Percentiles rank a stretch among this genome's conserved stretches.
These are phyloP conservation scores for Piloderma croceum DNA, from an alignment of 768 basidiomycete species.

Conservation along the genomic window DNA sequence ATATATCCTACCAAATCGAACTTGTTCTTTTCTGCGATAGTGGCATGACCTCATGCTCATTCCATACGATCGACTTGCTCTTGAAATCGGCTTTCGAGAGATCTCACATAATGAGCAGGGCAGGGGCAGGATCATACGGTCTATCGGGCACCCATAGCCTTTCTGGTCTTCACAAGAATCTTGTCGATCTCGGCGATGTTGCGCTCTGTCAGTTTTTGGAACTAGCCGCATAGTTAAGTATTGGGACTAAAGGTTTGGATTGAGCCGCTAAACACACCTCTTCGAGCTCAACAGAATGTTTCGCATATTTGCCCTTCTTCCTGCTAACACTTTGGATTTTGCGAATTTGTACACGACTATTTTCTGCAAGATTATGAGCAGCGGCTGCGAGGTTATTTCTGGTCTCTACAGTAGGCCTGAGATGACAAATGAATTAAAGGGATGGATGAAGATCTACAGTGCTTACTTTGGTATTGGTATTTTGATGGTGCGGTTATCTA, in stretches of 20 bases:
- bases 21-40: too few relatives aligned
- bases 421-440: slow-evolving; percentile 1
- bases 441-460: neutral
- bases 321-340: slow-evolving; percentile 61
- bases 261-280: slow-evolving; percentile 43
- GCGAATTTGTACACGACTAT: slow-evolving; percentile 68
- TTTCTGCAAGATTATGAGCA: slow-evolving; percentile 65
- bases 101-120: too few relatives aligned
- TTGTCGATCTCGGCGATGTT: slow-evolving; percentile 63
- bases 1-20: too few relatives aligned
- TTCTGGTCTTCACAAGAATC: slow-evolving; percentile 57
- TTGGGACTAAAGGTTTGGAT: neutral
- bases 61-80: too few relatives aligned
- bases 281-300: slow-evolving; percentile 63
- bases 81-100: too few relatives aligned
- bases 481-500: slow-evolving; percentile 67
- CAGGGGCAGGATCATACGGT: too few relatives aligned
- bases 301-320: slow-evolving; percentile 65
- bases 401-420: slow-evolving; percentile 78
- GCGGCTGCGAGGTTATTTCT: slow-evolving; percentile 48
- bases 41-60: too few relatives aligned
- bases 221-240: slow-evolving; percentile 35
- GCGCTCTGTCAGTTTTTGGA: slow-evolving; percentile 66
- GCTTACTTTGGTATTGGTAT: slow-evolving; percentile 76
- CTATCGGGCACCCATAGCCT: too few relatives aligned